phyloP scores from a whole-genome alignment of 495 filamentous ascomycete genomes.

The Penicillium angulare region DNA sequence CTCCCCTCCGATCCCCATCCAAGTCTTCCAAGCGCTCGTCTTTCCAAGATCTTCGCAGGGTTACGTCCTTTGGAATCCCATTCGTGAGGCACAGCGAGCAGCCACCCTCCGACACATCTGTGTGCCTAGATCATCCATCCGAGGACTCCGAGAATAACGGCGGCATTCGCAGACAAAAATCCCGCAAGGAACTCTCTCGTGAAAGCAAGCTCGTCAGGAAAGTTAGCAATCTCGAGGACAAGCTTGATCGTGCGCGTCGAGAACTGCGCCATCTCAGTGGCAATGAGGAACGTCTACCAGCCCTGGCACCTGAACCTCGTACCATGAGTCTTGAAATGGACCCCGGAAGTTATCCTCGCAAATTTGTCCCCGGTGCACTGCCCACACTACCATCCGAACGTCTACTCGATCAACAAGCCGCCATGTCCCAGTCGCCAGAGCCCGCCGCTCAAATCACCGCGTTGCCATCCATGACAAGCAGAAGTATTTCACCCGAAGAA shows the following conservation, averaged over 20 bases:
- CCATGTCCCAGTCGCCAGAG: slow-evolving; percentile 5
- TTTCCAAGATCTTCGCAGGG: slow-evolving; percentile 39
- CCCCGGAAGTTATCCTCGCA: slow-evolving; percentile 37
- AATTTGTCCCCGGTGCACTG: slow-evolving; percentile 55
- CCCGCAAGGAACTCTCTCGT: slow-evolving; percentile 59
- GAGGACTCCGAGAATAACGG: slow-evolving; percentile 29
- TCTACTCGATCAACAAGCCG: slow-evolving; percentile 38
- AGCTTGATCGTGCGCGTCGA: slow-evolving; percentile 56
- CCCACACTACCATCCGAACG: slow-evolving; percentile 61
- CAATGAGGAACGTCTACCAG: slow-evolving; percentile 35
- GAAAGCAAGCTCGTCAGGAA: slow-evolving; percentile 62
- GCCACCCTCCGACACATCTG: background rate
- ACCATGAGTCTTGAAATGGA: slow-evolving; percentile 31
- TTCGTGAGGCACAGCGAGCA: slow-evolving; percentile 24
- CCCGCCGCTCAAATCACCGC: slow-evolving; percentile 12
- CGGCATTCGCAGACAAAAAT: slow-evolving; percentile 51
- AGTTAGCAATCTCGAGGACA: slow-evolving; percentile 64
- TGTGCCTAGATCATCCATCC: slow-evolving; percentile 22
- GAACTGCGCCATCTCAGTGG: slow-evolving; percentile 53
- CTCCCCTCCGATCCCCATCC: slow-evolving; percentile 18
- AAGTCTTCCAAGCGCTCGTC: slow-evolving; percentile 35
- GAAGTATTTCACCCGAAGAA: slow-evolving; percentile 14
- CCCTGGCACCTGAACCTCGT: slow-evolving; percentile 16
- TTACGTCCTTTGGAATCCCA: slow-evolving; percentile 31
- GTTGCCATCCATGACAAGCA: slow-evolving; percentile 16